Evolutionary conservation across 1,284 basidiomycete genomes (phyloP).

Genomic region (Mrakiaceae sp.): DNA sequence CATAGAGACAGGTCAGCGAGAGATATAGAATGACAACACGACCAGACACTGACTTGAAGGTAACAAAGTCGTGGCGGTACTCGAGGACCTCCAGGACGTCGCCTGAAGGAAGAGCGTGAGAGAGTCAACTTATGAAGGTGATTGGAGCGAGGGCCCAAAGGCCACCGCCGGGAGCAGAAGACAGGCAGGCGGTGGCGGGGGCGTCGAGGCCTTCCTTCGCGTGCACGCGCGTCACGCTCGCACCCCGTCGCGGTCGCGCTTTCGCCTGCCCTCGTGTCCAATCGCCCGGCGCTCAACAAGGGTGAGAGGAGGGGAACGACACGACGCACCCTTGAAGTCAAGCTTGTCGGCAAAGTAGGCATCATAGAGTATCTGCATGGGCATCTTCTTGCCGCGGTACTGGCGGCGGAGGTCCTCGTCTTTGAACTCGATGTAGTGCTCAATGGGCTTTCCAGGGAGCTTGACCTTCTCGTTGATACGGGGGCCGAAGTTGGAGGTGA

Average conservation of each 20-base stretch:
- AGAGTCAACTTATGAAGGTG: not conserved
- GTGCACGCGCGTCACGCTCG: too few species aligned
- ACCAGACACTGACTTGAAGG: slow-evolving; percentile 45
- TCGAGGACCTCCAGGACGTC: slow-evolving; percentile 91
- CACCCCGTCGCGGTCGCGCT: not conserved
- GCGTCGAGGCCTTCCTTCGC: too few species aligned
- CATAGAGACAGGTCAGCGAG: too few species aligned
- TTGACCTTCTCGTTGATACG: slow-evolving; percentile 77
- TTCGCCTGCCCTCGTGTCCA: too few species aligned
- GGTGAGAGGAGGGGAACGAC: not conserved
- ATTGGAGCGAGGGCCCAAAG: too few species aligned
- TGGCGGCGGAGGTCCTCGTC: slow-evolving; percentile 66
- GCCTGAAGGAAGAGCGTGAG: slow-evolving; percentile 39
- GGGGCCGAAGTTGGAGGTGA: slow-evolving; percentile 70
- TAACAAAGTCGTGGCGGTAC: slow-evolving; percentile 89
- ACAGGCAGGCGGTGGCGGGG: too few species aligned
- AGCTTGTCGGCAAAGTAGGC: slow-evolving; percentile 95
- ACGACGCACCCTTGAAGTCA: slow-evolving; percentile 70
- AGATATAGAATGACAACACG: slow-evolving; percentile 23
- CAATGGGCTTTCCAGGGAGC: slow-evolving; percentile 75
- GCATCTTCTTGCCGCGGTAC: slow-evolving; percentile 80
- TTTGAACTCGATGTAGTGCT: slow-evolving; percentile 83
- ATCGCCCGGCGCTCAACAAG: too few species aligned
- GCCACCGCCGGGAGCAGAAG: too few species aligned
- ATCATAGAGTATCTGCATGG: slow-evolving; percentile 96